Percentiles rank a stretch among this genome's conserved stretches.
phyloP scores from a whole-genome alignment of 768 basidiomycete species.

The Megacollybia marginata region DNA sequence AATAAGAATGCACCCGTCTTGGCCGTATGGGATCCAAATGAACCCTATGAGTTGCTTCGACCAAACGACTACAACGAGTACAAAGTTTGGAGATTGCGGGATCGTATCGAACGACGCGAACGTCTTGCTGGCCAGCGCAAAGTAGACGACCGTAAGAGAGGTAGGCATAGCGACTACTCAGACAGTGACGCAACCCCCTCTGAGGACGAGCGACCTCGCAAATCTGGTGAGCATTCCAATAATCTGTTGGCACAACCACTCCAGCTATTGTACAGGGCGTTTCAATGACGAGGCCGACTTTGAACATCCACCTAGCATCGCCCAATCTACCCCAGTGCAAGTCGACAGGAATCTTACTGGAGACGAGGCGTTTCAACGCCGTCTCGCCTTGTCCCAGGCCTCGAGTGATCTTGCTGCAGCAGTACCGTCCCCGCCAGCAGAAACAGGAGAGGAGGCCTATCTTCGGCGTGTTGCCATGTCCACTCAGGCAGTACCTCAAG shows the following conservation, averaged over 20 bases:
- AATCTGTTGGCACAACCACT: conserved; percentile 1
- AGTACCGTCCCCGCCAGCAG: not conserved
- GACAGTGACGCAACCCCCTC: conserved; percentile 58
- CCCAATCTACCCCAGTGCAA: too few relatives aligned
- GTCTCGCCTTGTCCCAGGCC: conserved; percentile 24
- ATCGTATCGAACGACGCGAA: conserved; percentile 68
- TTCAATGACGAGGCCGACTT: conserved; percentile 37
- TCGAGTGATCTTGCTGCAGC: conserved; percentile 3
- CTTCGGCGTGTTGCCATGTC: conserved; percentile 56
- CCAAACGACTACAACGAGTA: conserved; percentile 90
- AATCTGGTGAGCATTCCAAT: conserved; percentile 43
- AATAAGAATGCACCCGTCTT: conserved; percentile 52
- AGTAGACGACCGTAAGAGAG: conserved; percentile 49
- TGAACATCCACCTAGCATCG: too few relatives aligned
- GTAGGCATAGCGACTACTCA: conserved; percentile 50
- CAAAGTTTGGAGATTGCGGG: conserved; percentile 72
- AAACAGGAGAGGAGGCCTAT: conserved; percentile 58
- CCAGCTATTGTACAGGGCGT: conserved; percentile 27
- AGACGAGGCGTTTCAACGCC: conserved; percentile 75
- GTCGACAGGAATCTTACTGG: conserved; percentile 30
- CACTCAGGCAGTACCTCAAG: conserved; percentile 23
- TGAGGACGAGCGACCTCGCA: conserved; percentile 58
- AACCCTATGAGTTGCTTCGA: conserved; percentile 72
- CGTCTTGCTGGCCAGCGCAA: conserved; percentile 54
- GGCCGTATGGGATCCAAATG: conserved; percentile 68